Base-by-base conservation (phyloP, 2,329 filamentous ascomycete species). In the Thielaviopsis punctulata region DNA sequence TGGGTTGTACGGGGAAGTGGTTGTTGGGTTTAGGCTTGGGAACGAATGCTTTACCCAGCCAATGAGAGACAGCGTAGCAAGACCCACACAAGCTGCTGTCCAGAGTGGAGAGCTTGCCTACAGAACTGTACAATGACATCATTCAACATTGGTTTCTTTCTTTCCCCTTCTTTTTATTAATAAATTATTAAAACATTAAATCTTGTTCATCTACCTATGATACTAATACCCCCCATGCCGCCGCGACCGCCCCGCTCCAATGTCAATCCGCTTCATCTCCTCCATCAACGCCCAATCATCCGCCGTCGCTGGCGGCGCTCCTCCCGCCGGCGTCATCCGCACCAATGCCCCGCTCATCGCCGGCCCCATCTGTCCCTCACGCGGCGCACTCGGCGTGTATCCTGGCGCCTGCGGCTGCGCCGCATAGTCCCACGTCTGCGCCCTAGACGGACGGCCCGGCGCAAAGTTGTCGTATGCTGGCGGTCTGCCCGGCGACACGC, bases 231-330 rank as follows among this genome's bases (percentile, higher is more conserved):
- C 53, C 10, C 68, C 67, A 50, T 73, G 71, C 45, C 76, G 67
- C 59, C 75, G 68, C 23, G 75, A 73, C 54, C 78, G 68, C 3
- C 77, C 79, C 22, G 69, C 68, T n/a, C 79, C 79, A 57, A 83
- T 74, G 59, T 83, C 78, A 56, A 83, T 82, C 47, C 71, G 70
- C 59, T 73, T 79, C 71, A 89, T 75, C 66, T 89, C 84, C 57
- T 86, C 72, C 64, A 83, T 75, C 50, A 89, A 66, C 19, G 81
- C 77, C 64, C 72, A 71, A 56, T 76, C 69, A 53, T 73, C 72
- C 23, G 15, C 63, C 66, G 49, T 63, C 67, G 30, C 66, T 65
- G 4, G 63, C 65, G 24, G 60, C 54, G 41, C 19, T 6, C 13
- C 58, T 56, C 2, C 61, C 61, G 3, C 59, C 59, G 51, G 58